Base-by-base conservation (phyloP, 2,329 filamentous ascomycete genomes). In the Colletotrichum scovillei region DNA sequence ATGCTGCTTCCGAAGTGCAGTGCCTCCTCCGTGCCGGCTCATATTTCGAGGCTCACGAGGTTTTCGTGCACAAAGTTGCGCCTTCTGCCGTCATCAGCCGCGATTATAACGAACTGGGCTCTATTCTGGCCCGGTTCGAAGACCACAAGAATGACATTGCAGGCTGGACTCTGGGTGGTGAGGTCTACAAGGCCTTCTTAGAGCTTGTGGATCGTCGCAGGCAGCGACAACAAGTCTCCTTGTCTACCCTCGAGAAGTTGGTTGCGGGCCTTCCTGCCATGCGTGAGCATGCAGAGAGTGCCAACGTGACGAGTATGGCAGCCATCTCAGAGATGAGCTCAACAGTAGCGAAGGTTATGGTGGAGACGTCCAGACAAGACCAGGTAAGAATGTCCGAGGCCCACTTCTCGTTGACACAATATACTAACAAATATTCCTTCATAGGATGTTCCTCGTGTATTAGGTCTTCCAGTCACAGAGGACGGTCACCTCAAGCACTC, bases 311-410 rank as follows among this genome's bases (percentile, higher is more conserved):
- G 75, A 89, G 93, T 79, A 86, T 90, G 66, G 94, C 95, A 55
- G 94, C 95, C 0, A 88, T 96, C 67, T 92, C 92, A 75, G 95
- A 97, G 79, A 97, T 98, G 89, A 93, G 92, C 59, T 90, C 91
- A 66, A 88, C 92, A 58, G 90, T 96, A 73, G 93, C 93, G 11
- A 88, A 89, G 74, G 89, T 91, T 80, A 89, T 93, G 72, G 85
- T 91, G 67, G 87, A 87, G 70, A 77, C 85, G 74, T 83, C 84
- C 62, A 88, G 89, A 78, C 86, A 88, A 78, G 89, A 89, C 76
- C 86, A 89, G 81, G 91, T 92, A 82, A 80, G 88, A 83, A 65
- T 22, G 60, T 42, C 57, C 11, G 26, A 9, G 35, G 3, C 1
- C 35, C 7, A 22, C 11, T 55, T 22, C 2, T 9, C 5, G 28